Percentiles rank a stretch among this genome's conserved stretches.
phyloP scores from a whole-genome alignment of 495 filamentous ascomycete genomes.

The Delitschia confertaspora region DNA sequence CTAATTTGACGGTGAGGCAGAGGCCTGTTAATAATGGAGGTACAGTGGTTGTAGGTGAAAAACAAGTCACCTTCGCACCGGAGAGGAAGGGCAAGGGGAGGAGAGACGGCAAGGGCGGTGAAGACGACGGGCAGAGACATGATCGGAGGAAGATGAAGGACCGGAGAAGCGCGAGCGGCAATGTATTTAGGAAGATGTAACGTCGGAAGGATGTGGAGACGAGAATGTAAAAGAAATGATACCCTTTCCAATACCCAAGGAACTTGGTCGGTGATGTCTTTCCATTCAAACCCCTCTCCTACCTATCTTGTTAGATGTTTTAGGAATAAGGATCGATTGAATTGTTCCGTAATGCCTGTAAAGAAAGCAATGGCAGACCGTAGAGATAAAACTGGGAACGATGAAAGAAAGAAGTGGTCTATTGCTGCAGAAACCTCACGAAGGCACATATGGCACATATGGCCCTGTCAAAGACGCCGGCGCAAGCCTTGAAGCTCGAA shows the following conservation, averaged over 20 bases:
- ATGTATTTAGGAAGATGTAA: slow-evolving; percentile 56
- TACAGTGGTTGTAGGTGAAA: slow-evolving; percentile 65
- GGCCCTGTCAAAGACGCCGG: too few species aligned
- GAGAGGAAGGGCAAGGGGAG: slow-evolving; percentile 46
- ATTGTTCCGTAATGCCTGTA: not conserved
- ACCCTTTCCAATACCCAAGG: slow-evolving; percentile 1
- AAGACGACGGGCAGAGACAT: slow-evolving; percentile 17
- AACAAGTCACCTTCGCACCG: slow-evolving; percentile 77
- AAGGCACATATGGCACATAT: too few species aligned
- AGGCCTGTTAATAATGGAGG: slow-evolving; percentile 31
- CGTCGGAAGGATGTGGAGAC: not conserved
- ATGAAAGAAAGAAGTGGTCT: not conserved
- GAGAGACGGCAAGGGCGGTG: slow-evolving; percentile 24
- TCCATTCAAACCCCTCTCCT: not conserved
- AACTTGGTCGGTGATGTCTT: not conserved
- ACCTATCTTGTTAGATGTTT: too few species aligned
- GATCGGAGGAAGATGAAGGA: slow-evolving; percentile 38
- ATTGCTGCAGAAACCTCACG: too few species aligned
- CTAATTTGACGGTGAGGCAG: slow-evolving; percentile 43
- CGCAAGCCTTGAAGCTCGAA: too few species aligned
- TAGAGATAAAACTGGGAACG: not conserved
- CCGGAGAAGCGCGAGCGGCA: slow-evolving; percentile 62
- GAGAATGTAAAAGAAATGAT: slow-evolving; percentile 4
- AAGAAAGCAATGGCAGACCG: not conserved
- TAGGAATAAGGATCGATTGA: too few species aligned